Evolutionary conservation across 768 basidiomycete species (phyloP), one percentile per base, ranked within the genome.

Genomic region (Mycena galopus): DNA sequence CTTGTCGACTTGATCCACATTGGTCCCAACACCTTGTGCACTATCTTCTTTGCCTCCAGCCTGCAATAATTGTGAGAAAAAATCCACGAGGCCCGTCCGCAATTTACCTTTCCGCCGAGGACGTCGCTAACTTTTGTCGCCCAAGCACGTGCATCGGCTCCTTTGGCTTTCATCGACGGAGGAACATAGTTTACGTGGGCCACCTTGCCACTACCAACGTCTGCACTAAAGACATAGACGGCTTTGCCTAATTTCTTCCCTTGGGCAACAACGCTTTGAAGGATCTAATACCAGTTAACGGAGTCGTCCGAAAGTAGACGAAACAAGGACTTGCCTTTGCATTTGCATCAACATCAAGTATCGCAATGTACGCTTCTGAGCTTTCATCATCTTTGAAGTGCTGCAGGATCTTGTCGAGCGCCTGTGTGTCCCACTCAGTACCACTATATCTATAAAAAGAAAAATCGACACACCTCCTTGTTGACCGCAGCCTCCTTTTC

Each of bases 11-110:
- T 88, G 92, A 29, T 81, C 82, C 0, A 87, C 81, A 72, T 94
- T 87, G 4, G 85, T 82, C 33, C 98, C 98, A 17, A 97, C 91
- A 29, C 98, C 98, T 78, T 97, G 96, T 2, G 94, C 93, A 66
- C 90, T 88, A 42, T 99, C 98, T 70, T 95, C 95, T 82, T 97
- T 98, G 17, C 98, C 98, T 65, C 98, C 98, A 62, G 96, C 96
- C 95, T 96, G 67, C 12, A 64, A 65, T 70, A 64, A 65, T 70
- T 32, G 44, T 68, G 29, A 61, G 42, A 32, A 64, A 12, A 23
- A 64, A 51, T 14, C 14, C 21, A 60, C 12, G 29, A 55, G 19
- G 53, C 61, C 21, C 3, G 6, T 47, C 14, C 1, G 14, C 1
- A 3, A 77, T 84, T 77, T 76, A 95, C 96, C 91, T 97, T 99